Evolutionary conservation across 2,329 filamentous ascomycete genomes (phyloP).

Genomic region (Talaromyces sp.): DNA sequence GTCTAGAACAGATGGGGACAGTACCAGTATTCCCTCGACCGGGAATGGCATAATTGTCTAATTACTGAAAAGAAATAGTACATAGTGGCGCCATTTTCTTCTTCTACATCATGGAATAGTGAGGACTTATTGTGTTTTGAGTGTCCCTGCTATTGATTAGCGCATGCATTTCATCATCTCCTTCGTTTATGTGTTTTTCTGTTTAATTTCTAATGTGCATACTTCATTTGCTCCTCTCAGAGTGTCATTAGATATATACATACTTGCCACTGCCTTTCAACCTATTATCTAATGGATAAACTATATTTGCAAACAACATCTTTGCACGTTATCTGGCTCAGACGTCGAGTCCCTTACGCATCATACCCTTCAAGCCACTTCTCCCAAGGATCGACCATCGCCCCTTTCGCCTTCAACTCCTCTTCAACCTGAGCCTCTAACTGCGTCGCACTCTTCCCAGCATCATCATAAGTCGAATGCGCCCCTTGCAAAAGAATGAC

Average conservation of each 20-base stretch:
- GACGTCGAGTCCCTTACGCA: not conserved
- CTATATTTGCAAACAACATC: too few species aligned
- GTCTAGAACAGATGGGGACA: constrained; percentile 71
- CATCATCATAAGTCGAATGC: constrained; percentile 10
- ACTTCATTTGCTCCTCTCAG: not conserved
- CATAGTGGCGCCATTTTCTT: constrained; percentile 3
- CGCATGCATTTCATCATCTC: constrained; percentile 1
- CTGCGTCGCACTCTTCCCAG: not conserved
- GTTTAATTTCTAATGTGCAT: constrained; percentile 11
- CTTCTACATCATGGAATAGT: not conserved
- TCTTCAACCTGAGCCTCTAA: not conserved
- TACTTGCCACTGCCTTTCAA: not conserved
- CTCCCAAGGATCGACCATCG: not conserved
- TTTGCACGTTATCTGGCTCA: too few species aligned
- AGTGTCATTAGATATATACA: constrained; percentile 12
- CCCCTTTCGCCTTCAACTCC: not conserved
- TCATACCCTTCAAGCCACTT: not conserved
- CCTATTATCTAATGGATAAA: too few species aligned
- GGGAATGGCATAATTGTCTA: constrained; percentile 34
- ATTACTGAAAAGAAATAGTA: not conserved
- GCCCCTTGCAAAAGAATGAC: constrained; percentile 7
- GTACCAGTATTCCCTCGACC: constrained; percentile 84
- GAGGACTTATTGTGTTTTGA: not conserved
- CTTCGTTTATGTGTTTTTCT: not conserved
- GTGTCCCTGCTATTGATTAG: not conserved